Percentiles rank a stretch among this genome's conserved stretches.
Conservation (phyloP, 495 filamentous ascomycete genomes). For the Cryomyces antarcticus region DNA sequence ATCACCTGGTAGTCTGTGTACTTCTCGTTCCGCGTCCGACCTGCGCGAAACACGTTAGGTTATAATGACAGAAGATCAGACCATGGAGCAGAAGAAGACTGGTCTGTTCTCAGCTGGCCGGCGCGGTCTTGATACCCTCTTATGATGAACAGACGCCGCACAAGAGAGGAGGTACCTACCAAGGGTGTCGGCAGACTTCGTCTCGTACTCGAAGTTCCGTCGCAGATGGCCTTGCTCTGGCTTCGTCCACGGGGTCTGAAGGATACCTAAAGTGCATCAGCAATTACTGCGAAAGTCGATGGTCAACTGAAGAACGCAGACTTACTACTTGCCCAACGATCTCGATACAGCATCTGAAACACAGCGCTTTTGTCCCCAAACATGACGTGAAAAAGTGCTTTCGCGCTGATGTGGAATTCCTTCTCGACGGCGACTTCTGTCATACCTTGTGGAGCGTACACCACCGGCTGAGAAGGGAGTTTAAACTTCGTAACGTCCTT, state of each 20-base stretch:
- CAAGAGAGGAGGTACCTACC: slow-evolving; percentile 22
- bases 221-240: slow-evolving; percentile 46
- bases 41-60: not conserved
- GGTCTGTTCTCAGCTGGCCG: too few species aligned
- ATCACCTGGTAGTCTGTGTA: slow-evolving; percentile 76
- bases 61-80: too few species aligned
- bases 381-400: slow-evolving; percentile 84
- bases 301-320: not conserved
- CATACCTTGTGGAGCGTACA: slow-evolving; percentile 68
- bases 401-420: slow-evolving; percentile 69
- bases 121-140: too few species aligned
- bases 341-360: slow-evolving; percentile 78
- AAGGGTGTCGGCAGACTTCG: slow-evolving; percentile 43
- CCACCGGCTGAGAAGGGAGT: slow-evolving; percentile 60
- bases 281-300: slow-evolving; percentile 5
- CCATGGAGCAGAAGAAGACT: too few species aligned
- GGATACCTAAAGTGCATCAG: slow-evolving; percentile 26
- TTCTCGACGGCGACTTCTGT: slow-evolving; percentile 48
- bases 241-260: slow-evolving; percentile 70
- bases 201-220: slow-evolving; percentile 63
- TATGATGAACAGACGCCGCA: too few species aligned
- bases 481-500: slow-evolving; percentile 52
- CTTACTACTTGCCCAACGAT: slow-evolving; percentile 57
- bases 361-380: slow-evolving; percentile 91
- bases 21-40: slow-evolving; percentile 30